Conservation (phyloP, 768 basidiomycete genomes). For the Boletus fagicola region DNA sequence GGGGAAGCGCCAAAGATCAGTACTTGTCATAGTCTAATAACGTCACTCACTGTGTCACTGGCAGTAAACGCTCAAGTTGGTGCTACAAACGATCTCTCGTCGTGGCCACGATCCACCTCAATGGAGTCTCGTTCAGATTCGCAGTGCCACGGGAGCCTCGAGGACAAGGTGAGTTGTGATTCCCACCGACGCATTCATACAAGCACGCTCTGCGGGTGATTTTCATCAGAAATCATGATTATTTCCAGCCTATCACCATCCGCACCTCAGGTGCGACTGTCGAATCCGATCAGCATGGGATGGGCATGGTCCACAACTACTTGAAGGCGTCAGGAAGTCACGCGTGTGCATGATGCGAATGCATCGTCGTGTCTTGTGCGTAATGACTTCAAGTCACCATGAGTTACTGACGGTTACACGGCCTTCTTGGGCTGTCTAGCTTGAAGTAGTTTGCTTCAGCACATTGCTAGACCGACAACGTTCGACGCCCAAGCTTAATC, state of each 20-base stretch:
- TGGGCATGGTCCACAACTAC: neutral
- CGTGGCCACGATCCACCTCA: neutral
- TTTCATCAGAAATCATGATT: neutral
- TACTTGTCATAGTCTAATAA: neutral
- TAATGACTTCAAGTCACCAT: neutral
- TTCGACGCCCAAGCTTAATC: neutral
- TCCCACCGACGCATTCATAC: neutral
- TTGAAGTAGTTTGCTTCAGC: neutral
- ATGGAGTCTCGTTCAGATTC: neutral
- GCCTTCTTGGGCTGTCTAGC: neutral
- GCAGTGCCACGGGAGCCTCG: slow-evolving; percentile 5
- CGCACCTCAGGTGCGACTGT: neutral
- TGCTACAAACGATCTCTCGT: neutral
- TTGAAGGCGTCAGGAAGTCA: neutral
- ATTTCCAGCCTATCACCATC: neutral
- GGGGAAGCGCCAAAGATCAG: neutral
- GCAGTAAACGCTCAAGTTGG: slow-evolving; percentile 11
- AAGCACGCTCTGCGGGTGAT: neutral
- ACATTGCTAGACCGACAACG: neutral
- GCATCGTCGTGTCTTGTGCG: neutral
- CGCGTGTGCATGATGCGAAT: neutral
- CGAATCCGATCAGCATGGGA: neutral
- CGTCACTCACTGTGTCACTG: neutral
- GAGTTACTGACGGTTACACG: neutral
- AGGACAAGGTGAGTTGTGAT: slow-evolving; percentile 18